Evolutionary conservation across 2,329 filamentous ascomycete species (phyloP).

Genomic region (Sclerotinia trifoliorum): DNA sequence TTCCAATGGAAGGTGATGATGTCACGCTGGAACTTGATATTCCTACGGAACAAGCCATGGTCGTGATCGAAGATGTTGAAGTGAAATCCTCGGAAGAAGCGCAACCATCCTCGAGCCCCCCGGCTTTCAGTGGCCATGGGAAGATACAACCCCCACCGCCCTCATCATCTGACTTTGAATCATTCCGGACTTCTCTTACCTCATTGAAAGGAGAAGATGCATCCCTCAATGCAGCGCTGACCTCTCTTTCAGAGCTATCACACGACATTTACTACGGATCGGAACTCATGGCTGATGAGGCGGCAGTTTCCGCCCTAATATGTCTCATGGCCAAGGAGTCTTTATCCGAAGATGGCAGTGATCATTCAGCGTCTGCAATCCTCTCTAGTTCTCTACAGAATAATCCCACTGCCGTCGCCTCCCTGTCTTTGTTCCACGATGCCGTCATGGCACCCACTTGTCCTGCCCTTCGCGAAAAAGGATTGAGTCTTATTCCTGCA

Average conservation of each 20-base stretch:
- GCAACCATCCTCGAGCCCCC: conserved; percentile 50
- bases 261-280: conserved; percentile 70
- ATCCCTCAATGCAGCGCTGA: conserved; percentile 43
- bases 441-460: conserved; percentile 36
- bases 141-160: conserved; percentile 55
- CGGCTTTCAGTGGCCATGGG: conserved; percentile 56
- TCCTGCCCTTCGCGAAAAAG: conserved; percentile 18
- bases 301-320: conserved; percentile 54
- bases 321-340: conserved; percentile 49
- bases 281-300: conserved; percentile 57
- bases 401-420: conserved; percentile 59
- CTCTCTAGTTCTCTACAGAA: conserved; percentile 61
- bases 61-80: conserved; percentile 33
- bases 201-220: conserved; percentile 48
- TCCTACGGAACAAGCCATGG: conserved; percentile 46
- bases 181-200: conserved; percentile 50
- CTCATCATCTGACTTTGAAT: conserved; percentile 39
- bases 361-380: conserved; percentile 53
- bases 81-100: conserved; percentile 41
- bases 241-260: conserved; percentile 60
- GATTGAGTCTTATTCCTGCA: conserved; percentile 33
- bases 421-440: conserved; percentile 51
- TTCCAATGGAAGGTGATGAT: conserved; percentile 53
- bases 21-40: conserved; percentile 53
- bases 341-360: conserved; percentile 29